phyloP scores from a whole-genome alignment of 352 stramenopile genomes.

The Peronospora belbahrii region DNA sequence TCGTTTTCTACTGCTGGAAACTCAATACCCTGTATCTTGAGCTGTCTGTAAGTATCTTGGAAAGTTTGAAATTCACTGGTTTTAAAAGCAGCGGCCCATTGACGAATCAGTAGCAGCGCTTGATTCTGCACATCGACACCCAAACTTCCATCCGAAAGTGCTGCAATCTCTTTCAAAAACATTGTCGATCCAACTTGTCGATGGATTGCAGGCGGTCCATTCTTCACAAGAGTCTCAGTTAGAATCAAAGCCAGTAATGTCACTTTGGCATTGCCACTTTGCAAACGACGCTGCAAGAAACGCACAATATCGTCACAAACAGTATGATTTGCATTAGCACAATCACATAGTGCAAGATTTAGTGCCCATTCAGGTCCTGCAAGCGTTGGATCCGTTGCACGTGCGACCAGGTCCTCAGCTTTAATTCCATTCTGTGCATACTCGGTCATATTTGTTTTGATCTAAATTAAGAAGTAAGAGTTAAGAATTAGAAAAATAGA shows the following conservation, averaged over 20 bases:
- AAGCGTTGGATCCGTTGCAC: conserved; percentile 48
- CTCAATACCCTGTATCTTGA: conserved; percentile 63
- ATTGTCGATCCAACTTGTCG: conserved; percentile 41
- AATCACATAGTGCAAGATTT: conserved; percentile 68
- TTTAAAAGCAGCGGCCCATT: conserved; percentile 71
- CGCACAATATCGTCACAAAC: conserved; percentile 55
- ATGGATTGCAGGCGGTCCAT: conserved; percentile 52
- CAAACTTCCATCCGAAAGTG: conserved; percentile 53
- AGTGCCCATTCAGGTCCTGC: conserved; percentile 55
- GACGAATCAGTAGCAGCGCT: conserved; percentile 66
- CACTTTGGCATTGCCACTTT: conserved; percentile 36
- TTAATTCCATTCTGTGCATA: conserved; percentile 35
- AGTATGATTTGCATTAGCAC: conserved; percentile 39
- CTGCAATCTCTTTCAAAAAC: conserved; percentile 64
- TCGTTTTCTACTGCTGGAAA: conserved; percentile 69
- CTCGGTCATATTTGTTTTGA: conserved; percentile 32
- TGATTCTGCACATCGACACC: conserved; percentile 74
- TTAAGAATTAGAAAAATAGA: no score
- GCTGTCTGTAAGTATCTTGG: conserved; percentile 67
- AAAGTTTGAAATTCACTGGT: conserved; percentile 43
- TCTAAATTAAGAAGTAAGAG: no score
- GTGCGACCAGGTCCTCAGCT: conserved; percentile 40
- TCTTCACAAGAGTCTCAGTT: conserved; percentile 73
- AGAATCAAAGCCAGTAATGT: conserved; percentile 53
- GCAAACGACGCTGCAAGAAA: conserved; percentile 47